Evolutionary conservation across 495 filamentous ascomycete genomes (phyloP).

Genomic region (Penicillium pancosmium): DNA sequence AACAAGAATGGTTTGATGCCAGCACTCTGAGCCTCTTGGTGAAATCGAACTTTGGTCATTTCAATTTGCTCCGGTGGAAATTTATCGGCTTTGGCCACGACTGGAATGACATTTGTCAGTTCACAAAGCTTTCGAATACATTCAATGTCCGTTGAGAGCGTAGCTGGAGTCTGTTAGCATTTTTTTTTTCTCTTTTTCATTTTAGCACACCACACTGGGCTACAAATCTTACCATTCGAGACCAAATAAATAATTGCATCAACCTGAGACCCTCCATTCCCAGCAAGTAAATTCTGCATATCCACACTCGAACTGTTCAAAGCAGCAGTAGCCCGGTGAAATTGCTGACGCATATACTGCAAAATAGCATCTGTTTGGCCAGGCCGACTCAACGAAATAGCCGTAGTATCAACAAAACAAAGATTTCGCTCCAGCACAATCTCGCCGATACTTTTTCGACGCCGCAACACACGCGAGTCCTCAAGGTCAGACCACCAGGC

Average conservation of each 20-base stretch:
- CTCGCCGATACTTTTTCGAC: slow-evolving; percentile 80
- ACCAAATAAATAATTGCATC: slow-evolving; percentile 88
- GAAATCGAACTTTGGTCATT: slow-evolving; percentile 57
- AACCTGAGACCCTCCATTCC: slow-evolving; percentile 84
- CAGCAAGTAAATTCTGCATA: slow-evolving; percentile 77
- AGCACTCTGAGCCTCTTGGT: slow-evolving; percentile 58
- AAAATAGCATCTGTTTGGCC: slow-evolving; percentile 70
- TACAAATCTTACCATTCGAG: slow-evolving; percentile 50
- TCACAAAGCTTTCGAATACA: slow-evolving; percentile 72
- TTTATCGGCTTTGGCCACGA: slow-evolving; percentile 79
- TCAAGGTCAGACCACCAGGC: slow-evolving; percentile 94
- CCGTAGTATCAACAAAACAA: slow-evolving; percentile 91
- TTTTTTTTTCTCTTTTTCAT: too few relatives aligned
- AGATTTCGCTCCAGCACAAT: slow-evolving; percentile 88
- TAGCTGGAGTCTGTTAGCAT: slow-evolving; percentile 46
- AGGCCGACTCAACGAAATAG: slow-evolving; percentile 67
- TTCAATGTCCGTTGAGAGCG: slow-evolving; percentile 73
- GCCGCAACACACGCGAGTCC: slow-evolving; percentile 65
- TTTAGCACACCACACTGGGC: too few relatives aligned
- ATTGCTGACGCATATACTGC: slow-evolving; percentile 75
- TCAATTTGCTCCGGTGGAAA: slow-evolving; percentile 62
- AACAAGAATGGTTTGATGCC: slow-evolving; percentile 74
- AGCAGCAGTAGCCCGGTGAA: slow-evolving; percentile 64
- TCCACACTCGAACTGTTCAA: slow-evolving; percentile 67
- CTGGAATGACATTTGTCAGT: slow-evolving; percentile 85